phyloP scores from a whole-genome alignment of 1,284 basidiomycete species.

The Omphalotus olearius region DNA sequence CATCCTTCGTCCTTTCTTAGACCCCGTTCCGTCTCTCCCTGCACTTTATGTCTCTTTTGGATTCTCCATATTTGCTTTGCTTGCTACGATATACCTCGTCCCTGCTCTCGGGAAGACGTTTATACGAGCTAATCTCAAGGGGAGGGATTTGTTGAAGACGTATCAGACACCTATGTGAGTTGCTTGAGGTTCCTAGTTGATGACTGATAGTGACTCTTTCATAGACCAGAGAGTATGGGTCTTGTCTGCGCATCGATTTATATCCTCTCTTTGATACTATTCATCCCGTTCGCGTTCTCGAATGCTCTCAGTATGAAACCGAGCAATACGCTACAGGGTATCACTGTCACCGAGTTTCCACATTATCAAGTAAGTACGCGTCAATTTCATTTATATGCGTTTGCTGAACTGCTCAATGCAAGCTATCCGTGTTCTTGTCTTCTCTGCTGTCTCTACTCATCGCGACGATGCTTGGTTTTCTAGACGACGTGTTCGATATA shows the following conservation, averaged over 20 bases:
- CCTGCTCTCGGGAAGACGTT: constrained; percentile 75
- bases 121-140: constrained; percentile 72
- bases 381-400: constrained; percentile 1
- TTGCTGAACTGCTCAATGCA: background rate
- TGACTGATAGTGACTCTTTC: background rate
- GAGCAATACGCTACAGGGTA: constrained; percentile 48
- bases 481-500: constrained; percentile 98
- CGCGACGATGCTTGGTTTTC: constrained; percentile 91
- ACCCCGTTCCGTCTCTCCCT: constrained; percentile 63
- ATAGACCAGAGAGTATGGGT: constrained; percentile 90
- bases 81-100: constrained; percentile 69
- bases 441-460: constrained; percentile 88
- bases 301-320: constrained; percentile 43
- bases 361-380: constrained; percentile 69
- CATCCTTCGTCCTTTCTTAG: constrained; percentile 61
- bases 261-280: constrained; percentile 79
- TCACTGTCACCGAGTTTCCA: constrained; percentile 73
- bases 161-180: constrained; percentile 72
- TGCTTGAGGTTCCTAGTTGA: background rate
- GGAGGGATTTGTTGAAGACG: constrained; percentile 78
- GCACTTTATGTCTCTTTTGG: constrained; percentile 73
- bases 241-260: constrained; percentile 89
- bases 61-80: constrained; percentile 75
- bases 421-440: constrained; percentile 92
- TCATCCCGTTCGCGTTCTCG: constrained; percentile 89